Base-by-base conservation (phyloP, 768 basidiomycete species). In the Panus rudis region DNA sequence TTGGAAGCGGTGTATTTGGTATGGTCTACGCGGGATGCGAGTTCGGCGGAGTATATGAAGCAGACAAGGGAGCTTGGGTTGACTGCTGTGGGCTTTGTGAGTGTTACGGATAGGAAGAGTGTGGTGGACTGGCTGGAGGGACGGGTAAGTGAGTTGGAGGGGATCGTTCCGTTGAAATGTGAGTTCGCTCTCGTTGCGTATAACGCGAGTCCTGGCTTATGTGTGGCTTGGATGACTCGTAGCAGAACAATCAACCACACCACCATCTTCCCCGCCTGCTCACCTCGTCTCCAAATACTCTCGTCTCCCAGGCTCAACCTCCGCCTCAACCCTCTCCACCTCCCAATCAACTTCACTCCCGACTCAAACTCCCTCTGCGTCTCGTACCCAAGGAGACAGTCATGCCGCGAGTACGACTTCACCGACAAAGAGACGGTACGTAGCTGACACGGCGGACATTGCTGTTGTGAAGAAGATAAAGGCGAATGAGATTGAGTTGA, bases 71-170 rank as follows among this genome's bases (percentile, higher is more conserved):
- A 86, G 55, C 72, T 72, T 32, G 85, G 88, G 1, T 64, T 92
- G 23, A n/a, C 10, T 30, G 69, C 77, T 2, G 73, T 79, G 28
- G 83, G 84, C 6, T 77, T 91, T 58, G 89, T 97, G 28, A 81
- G 85, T 52, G 79, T 91, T 25, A 89, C 90, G 3, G 92, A 96
- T 63, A 70, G 92, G 48, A 90, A 87, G 66, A 72, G 71, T 34
- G 80, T 94, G 0, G 78, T 89, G 26, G 92, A 93, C 40, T 97
- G 86, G 80, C 59, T 97, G 33, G 79, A 84, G 53, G 81, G 86
- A 26, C 71, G 66, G 54, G 58, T 62, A 11, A 45, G 58, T 4
- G 67, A 73, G 33, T 70, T 76, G 37, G 71, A 73, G n/a, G 68
- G 73, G 20, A 68, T 81, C 49, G 65, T 73, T 37, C 66, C 72